These are phyloP conservation scores for Pulveroboletus sp. DNA, from an alignment of 768 basidiomycete species.

Conservation along the genomic window DNA sequence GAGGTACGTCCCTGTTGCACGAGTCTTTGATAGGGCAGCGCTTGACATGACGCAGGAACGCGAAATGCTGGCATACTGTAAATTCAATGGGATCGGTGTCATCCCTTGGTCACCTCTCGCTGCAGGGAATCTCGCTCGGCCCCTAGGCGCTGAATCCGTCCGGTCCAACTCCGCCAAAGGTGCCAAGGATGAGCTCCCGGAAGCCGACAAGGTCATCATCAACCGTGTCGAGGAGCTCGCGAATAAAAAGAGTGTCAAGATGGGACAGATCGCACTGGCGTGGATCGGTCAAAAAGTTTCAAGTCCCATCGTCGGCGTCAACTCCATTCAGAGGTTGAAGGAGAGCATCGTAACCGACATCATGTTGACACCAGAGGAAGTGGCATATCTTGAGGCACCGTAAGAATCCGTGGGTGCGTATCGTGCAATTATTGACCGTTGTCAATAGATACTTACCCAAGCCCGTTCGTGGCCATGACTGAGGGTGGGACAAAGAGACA, in stretches of 20 bases:
- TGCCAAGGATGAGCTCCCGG: constrained; percentile 15
- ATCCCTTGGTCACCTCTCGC: constrained; percentile 49
- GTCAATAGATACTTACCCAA: constrained; percentile 14
- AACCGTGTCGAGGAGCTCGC: constrained; percentile 39
- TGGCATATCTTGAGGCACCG: constrained; percentile 25
- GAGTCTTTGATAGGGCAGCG: not conserved
- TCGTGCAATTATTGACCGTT: not conserved
- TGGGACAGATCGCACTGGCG: constrained; percentile 44
- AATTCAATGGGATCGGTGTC: constrained; percentile 46
- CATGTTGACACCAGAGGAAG: constrained; percentile 23
- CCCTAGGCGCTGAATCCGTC: constrained; percentile 18
- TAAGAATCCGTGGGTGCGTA: constrained; percentile 5
- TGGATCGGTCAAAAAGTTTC: constrained; percentile 40
- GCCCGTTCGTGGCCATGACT: constrained; percentile 15
- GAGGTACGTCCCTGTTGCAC: constrained; percentile 29
- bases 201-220: constrained; percentile 34
- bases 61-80: constrained; percentile 43
- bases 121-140: constrained; percentile 37
- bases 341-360: constrained; percentile 12
- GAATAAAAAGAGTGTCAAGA: constrained; percentile 35
- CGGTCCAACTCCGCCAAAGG: constrained; percentile 8
- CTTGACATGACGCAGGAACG: constrained; percentile 32
- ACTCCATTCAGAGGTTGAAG: constrained; percentile 28
- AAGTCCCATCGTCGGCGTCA: constrained; percentile 43
- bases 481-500: not conserved